Base-by-base conservation (phyloP, 805 yeast species). In the Nakazawaea peltata region DNA sequence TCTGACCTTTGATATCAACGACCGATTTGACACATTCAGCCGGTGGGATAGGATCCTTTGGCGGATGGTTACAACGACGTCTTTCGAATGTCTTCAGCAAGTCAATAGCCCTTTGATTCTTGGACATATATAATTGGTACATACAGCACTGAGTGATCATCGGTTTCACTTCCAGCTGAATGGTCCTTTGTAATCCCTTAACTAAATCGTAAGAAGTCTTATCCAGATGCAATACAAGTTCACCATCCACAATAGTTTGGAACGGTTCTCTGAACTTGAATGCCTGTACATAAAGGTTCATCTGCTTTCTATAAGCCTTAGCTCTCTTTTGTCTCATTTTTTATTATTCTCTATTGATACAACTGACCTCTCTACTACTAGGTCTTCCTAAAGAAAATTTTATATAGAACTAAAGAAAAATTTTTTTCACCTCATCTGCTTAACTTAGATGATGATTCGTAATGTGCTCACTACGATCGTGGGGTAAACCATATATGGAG, bases 81-180 rank as follows among this genome's bases (percentile, higher is more conserved):
- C 97, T 77, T 58, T 92, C 98, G 46, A 81, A 81, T 2, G 64
- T 52, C 54, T 87, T 92, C 7, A 95, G 97, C 24, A 80, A 48
- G 21, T 72, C 81, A 31, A 92, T 83, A 2, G 94, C 95, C 4
- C 61, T 65, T 48, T 84, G 88, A 49, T 84, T 73, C 18, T 73
- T 71, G 4, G 81, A 67, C 30, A 69, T 68, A 56, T 92, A 92
- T 21, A 92, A 62, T 14, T 83, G 81, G 51, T 86, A 86, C 69
- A 92, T 85, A 48, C 95, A 83, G 54, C 98, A 92, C 56, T 92
- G 97, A 2, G 98, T 86, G 36, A 92, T 82, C 94, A 92, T 73
- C 15, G 85, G 83, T 50, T 90, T 92, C 21, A 78, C 74, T 47
- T 83, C 88, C 10, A 78, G 84, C 54, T 90, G 97, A 11, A 90